Percentiles rank a stretch among this genome's conserved stretches.
These are phyloP conservation scores for Ensete ventricosum DNA, from an alignment of 176 grass and related monocot species.

Conservation along the genomic window DNA sequence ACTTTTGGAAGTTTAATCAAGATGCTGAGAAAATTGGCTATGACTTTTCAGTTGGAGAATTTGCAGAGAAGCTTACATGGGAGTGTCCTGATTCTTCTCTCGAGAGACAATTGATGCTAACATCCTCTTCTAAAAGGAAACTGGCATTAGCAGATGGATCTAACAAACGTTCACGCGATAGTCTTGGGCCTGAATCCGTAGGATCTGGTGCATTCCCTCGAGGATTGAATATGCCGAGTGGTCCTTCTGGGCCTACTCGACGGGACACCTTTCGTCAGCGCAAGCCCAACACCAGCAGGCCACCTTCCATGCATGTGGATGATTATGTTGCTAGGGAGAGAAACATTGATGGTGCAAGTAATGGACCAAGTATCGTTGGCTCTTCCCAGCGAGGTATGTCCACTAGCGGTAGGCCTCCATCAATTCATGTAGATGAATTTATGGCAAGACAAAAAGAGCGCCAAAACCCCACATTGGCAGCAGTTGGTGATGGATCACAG, in stretches of 20 bases:
- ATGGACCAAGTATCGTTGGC: constrained; percentile 63
- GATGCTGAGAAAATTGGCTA: constrained; percentile 33
- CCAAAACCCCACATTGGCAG: constrained; percentile 46
- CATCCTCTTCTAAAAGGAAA: constrained; percentile 59
- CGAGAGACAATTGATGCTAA: constrained; percentile 37
- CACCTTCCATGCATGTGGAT: constrained; percentile 99
- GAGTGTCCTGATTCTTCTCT: constrained; percentile 89
- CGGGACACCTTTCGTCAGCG: constrained; percentile 94
- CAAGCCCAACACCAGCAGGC: constrained; percentile 95
- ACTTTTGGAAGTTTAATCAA: constrained; percentile 63
- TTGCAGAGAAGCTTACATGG: constrained; percentile 66
- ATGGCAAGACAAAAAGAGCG: constrained; percentile 86
- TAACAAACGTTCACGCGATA: constrained; percentile 53
- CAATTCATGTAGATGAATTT: constrained; percentile 99
- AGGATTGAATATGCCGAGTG: constrained; percentile 43
- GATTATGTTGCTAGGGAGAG: constrained; percentile 99
- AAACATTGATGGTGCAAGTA: constrained; percentile 92
- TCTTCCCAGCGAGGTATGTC: constrained; percentile 52
- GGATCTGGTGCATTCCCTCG: constrained; percentile 40
- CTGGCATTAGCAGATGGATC: constrained; percentile 46
- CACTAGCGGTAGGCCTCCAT: constrained; percentile 77
- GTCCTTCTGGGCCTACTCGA: constrained; percentile 51
- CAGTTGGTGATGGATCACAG: constrained; percentile 47
- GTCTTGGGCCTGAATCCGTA: constrained; percentile 47
- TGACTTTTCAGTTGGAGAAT: constrained; percentile 36